Percentiles rank a stretch among this genome's conserved stretches.
These are phyloP conservation scores for Elongisporangium senticosum DNA, from an alignment of 352 stramenopile species.

Conservation along the genomic window DNA sequence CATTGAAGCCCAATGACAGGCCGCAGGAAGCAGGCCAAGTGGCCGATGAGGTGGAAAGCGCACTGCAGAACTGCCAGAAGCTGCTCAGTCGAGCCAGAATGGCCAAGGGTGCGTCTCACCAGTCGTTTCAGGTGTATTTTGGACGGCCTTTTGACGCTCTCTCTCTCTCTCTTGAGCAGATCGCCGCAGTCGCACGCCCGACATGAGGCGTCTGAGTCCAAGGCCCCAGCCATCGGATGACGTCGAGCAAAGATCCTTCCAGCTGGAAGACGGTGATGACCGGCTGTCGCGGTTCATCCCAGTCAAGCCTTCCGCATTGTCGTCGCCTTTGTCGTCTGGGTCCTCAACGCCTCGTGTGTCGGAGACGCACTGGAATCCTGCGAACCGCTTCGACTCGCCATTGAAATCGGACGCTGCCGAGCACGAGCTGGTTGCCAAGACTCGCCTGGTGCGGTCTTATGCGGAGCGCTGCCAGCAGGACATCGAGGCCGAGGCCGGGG, in stretches of 20 bases:
- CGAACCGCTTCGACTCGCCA: conserved; percentile 1
- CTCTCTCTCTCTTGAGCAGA: background rate
- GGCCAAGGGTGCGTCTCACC: background rate
- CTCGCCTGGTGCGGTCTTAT: conserved; percentile 27
- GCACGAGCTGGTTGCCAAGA: conserved; percentile 22
- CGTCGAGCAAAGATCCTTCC: background rate
- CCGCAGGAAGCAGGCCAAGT: conserved; percentile 35
- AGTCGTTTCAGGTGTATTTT: background rate
- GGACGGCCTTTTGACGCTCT: background rate
- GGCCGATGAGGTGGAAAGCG: conserved; percentile 46
- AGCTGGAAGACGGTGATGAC: background rate
- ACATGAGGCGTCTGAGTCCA: background rate
- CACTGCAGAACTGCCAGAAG: conserved; percentile 43
- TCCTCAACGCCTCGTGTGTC: background rate
- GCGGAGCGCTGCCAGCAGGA: conserved; percentile 26
- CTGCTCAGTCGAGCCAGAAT: conserved; percentile 25
- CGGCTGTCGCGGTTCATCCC: background rate
- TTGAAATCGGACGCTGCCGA: conserved; percentile 16
- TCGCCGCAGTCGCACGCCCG: background rate
- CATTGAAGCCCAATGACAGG: conserved; percentile 2
- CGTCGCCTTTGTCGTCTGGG: background rate
- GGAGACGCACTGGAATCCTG: background rate
- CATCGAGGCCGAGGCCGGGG: conserved; percentile 22
- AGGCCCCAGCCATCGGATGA: background rate
- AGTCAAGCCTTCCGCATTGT: background rate